Conservation (phyloP, 2,329 filamentous ascomycete species). For the Pochonia chlamydosporia region DNA sequence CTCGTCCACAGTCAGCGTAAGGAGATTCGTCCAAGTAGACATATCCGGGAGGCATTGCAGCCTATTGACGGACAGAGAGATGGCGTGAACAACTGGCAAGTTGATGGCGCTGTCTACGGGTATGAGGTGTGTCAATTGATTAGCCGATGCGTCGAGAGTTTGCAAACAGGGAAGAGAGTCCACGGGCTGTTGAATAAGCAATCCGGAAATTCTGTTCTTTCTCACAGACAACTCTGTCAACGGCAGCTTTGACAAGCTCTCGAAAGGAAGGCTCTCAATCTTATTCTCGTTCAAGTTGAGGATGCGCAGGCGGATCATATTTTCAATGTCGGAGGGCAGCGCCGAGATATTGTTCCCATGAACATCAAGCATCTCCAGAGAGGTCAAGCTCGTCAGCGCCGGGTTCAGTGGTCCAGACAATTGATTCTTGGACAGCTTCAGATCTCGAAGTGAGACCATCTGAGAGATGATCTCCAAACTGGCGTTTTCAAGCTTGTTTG, state of each 20-base stretch:
- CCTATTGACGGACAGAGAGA: constrained; percentile 78
- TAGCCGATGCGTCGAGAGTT: constrained; percentile 70
- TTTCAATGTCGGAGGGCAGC: constrained; percentile 62
- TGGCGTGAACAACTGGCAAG: constrained; percentile 65
- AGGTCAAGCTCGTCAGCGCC: constrained; percentile 56
- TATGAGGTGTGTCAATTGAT: constrained; percentile 57
- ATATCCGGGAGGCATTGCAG: constrained; percentile 68
- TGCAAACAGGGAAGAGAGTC: constrained; percentile 60
- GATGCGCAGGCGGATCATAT: constrained; percentile 63
- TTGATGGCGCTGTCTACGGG: constrained; percentile 40
- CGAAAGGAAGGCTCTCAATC: constrained; percentile 65
- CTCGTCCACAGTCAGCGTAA: constrained; percentile 71
- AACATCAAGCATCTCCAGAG: constrained; percentile 75
- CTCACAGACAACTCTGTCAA: constrained; percentile 67
- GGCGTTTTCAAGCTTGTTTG: constrained; percentile 71
- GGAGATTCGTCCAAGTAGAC: constrained; percentile 64
- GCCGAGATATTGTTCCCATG: constrained; percentile 72
- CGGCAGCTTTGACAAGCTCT: constrained; percentile 59
- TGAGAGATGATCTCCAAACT: constrained; percentile 69
- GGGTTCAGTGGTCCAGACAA: constrained; percentile 63
- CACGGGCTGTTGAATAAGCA: constrained; percentile 60
- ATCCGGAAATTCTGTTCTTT: constrained; percentile 72
- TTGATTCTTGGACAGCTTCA: constrained; percentile 75
- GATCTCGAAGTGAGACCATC: constrained; percentile 65
- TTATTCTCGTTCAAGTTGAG: constrained; percentile 78